Conservation (phyloP, 2,329 filamentous ascomycete genomes). For the Pyrenophora teres region DNA sequence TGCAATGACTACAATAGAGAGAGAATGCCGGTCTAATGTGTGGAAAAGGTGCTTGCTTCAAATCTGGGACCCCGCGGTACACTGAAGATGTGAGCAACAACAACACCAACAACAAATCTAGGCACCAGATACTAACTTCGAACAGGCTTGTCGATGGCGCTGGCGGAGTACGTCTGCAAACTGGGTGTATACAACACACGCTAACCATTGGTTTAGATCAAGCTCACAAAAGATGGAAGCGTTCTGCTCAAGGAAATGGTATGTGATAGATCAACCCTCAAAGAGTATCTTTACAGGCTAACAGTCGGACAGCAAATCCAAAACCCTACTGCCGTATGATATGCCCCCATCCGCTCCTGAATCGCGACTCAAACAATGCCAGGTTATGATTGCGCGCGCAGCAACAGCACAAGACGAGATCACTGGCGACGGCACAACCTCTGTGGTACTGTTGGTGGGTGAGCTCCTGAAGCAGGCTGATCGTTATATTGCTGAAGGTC, state of each 20-base stretch:
- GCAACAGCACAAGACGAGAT: constrained; percentile 99
- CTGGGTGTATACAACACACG: constrained; percentile 8
- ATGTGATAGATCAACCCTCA: constrained; percentile 24
- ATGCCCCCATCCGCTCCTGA: background rate
- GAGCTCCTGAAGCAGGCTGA: constrained; percentile 98
- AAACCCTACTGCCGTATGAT: constrained; percentile 86
- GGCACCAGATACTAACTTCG: constrained; percentile 33
- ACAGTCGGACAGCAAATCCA: constrained; percentile 73
- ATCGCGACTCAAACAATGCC: constrained; percentile 14
- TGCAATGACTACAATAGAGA: background rate
- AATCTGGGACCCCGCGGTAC: constrained; percentile 94
- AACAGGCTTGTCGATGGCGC: constrained; percentile 65
- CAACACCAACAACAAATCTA: constrained; percentile 50
- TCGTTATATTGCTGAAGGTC: constrained; percentile 92
- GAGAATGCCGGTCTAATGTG: constrained; percentile 44
- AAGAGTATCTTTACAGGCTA: constrained; percentile 9
- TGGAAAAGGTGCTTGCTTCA: constrained; percentile 81
- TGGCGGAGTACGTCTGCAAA: constrained; percentile 55
- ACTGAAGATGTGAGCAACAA: constrained; percentile 86
- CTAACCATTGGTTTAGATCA: constrained; percentile 67
- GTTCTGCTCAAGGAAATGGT: constrained; percentile 74
- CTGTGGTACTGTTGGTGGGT: constrained; percentile 90
- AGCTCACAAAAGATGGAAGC: constrained; percentile 98
- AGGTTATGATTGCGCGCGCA: constrained; percentile 74
- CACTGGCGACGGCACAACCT: constrained; percentile 96